Evolutionary conservation across 176 grass and related monocot species (phyloP).

Genomic region (Aegilops umbellulata): DNA sequence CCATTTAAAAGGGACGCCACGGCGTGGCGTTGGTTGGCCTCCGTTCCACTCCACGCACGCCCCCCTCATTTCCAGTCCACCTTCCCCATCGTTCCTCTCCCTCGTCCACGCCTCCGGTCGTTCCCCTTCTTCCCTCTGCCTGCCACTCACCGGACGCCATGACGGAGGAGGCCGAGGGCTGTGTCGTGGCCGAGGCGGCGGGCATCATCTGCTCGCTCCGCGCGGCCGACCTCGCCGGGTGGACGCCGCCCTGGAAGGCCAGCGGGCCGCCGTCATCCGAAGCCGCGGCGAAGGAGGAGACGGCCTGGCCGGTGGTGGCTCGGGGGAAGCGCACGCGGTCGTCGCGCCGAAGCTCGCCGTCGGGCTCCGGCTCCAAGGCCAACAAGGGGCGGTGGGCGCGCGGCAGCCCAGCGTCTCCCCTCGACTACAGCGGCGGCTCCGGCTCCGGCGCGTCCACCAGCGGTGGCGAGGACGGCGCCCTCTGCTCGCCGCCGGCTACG

Average conservation of each 20-base stretch:
- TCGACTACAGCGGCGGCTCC: slow-evolving; percentile 44
- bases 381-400: slow-evolving; percentile 5
- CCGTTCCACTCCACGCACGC: slow-evolving; percentile 10
- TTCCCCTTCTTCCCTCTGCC: not conserved
- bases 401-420: slow-evolving; percentile 52
- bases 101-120: not conserved
- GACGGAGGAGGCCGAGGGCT: not conserved
- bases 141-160: not conserved
- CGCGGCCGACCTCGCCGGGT: slow-evolving; percentile 33
- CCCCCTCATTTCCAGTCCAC: slow-evolving; percentile 34
- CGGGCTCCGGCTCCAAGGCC: not conserved
- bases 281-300: not conserved
- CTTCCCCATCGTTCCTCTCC: not conserved
- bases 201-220: slow-evolving; percentile 46
- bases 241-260: slow-evolving; percentile 32
- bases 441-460: slow-evolving; percentile 49
- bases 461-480: slow-evolving; percentile 55
- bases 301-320: slow-evolving; percentile 26
- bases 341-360: no score
- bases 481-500: slow-evolving; percentile 12
- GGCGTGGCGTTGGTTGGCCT: slow-evolving; percentile 24
- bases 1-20: slow-evolving; percentile 50
- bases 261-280: not conserved
- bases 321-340: slow-evolving; percentile 33
- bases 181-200: slow-evolving; percentile 11